Percentiles rank a stretch among this genome's conserved stretches.
phyloP scores from a whole-genome alignment of 2,329 filamentous ascomycete genomes.

The Pyrenophora seminiperda region DNA sequence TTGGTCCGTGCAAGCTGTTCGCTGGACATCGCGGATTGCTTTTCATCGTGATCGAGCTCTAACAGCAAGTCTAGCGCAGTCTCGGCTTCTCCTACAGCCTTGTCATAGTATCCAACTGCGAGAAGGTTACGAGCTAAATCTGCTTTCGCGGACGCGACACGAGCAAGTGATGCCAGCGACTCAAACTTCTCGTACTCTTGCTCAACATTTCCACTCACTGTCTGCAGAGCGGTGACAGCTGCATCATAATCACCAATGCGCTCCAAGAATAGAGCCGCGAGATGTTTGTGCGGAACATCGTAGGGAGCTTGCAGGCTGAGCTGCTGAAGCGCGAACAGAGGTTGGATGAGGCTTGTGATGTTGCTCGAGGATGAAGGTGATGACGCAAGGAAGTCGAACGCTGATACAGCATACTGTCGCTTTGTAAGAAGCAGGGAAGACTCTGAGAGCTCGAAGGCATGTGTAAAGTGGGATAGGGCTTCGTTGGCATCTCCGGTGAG shows the following conservation, averaged over 20 bases:
- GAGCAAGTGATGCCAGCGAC: conserved; percentile 71
- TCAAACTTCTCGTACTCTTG: conserved; percentile 84
- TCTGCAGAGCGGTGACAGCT: conserved; percentile 67
- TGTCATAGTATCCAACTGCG: conserved; percentile 66
- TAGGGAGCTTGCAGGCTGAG: conserved; percentile 72
- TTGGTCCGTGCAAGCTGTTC: conserved; percentile 72
- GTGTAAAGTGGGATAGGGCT: conserved; percentile 83
- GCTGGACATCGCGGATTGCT: conserved; percentile 59
- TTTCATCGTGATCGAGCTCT: conserved; percentile 63
- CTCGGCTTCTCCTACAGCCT: conserved; percentile 79
- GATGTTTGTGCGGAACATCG: conserved; percentile 74
- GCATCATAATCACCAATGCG: conserved; percentile 71
- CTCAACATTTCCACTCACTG: conserved; percentile 73
- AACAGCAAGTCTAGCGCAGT: conserved; percentile 77
- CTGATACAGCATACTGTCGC: conserved; percentile 76
- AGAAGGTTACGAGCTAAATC: conserved; percentile 87
- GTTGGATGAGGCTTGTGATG: conserved; percentile 72
- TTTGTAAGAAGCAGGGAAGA: conserved; percentile 74
- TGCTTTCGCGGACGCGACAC: conserved; percentile 80
- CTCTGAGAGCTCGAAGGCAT: conserved; percentile 90
- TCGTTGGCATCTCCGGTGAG: conserved; percentile 75
- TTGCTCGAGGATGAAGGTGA: conserved; percentile 58
- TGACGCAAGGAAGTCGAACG: conserved; percentile 79
- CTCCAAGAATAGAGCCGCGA: conserved; percentile 81
- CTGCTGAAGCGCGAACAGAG: conserved; percentile 86